Evolutionary conservation across 2,329 filamentous ascomycete genomes (phyloP), one percentile per base, ranked within the genome.

Genomic region (Daldinia sp.): DNA sequence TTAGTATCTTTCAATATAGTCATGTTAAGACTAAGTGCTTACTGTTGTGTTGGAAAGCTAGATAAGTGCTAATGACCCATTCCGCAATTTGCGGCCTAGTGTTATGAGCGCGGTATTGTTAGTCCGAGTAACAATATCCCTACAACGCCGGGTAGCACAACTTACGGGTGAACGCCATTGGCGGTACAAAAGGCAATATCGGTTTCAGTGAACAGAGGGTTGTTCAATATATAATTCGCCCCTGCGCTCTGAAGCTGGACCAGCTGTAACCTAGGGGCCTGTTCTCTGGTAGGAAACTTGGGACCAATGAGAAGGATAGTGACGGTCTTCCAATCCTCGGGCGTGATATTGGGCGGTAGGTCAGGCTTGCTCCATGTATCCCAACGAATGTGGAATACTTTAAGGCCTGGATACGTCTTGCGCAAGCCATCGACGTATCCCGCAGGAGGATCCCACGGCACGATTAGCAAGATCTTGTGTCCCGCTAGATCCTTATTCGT

Each of bases 81-180:
- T 88, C 86, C 0, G 86, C 78, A 67, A 88, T 88, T 71, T 88
- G 86, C 1, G 86, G 86, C 1, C 86, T 87, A 26, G 6, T 13
- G 51, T 65, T 13, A 9, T 18, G 28, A 28, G 5, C 13, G 33
- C 10, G 3, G 44, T 18, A 41, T 69, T 6, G n/a, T 7, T 9
- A 9, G 5, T 20, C 20, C 12, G n/a, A 13, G 42, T 57, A 33
- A 15, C 10, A 44, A 23, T 23, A 23, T 23, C 20, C 20, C 10
- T 1, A 2, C 15, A 3, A 6, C 13, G 2, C 15, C 4, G 15
- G 23, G 2, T 23, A 9, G 23, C 6, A n/a, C 20, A 20, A 74
- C 82, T 75, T 68, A 87, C 86, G 85, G 86, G 44, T 88, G 85
- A n/a, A 89, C 84, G 0, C 87, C 87, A 65, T 87, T 89, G 0